Evolutionary conservation across 495 filamentous ascomycete species (phyloP).

Genomic region (Podospora comata): DNA sequence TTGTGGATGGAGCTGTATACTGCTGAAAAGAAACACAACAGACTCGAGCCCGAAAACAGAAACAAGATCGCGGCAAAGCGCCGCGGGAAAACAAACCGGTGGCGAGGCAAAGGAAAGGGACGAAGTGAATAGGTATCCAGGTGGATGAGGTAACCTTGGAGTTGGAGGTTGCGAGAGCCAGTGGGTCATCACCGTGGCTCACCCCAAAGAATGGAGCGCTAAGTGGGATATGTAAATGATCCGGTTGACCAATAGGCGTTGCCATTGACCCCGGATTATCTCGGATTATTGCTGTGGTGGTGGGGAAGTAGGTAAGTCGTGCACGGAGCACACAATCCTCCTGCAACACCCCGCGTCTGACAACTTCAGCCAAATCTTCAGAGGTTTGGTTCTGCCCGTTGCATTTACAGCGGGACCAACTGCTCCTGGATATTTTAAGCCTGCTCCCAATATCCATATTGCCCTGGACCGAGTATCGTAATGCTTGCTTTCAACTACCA

Average conservation of each 20-base stretch:
- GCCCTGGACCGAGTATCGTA: background rate
- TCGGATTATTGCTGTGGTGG: background rate
- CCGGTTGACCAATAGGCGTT: slow-evolving; percentile 22
- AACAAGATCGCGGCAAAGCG: background rate
- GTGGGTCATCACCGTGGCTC: slow-evolving; percentile 13
- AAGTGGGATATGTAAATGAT: slow-evolving; percentile 28
- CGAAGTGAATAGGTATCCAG: slow-evolving; percentile 13
- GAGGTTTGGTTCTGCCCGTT: background rate
- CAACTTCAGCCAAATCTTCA: background rate
- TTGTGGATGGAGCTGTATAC: background rate
- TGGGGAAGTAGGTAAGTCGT: background rate
- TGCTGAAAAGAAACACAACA: background rate
- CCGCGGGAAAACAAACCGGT: background rate
- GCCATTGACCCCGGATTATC: background rate
- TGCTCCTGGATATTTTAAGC: too few species aligned
- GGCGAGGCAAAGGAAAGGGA: background rate
- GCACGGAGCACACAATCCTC: background rate
- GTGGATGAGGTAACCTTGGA: slow-evolving; percentile 16
- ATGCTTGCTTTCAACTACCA: background rate
- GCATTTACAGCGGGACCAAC: background rate
- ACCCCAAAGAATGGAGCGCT: background rate
- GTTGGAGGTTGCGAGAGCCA: slow-evolving; percentile 8
- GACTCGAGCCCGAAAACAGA: background rate
- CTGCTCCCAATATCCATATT: too few species aligned
- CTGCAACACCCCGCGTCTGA: background rate